Base-by-base conservation (phyloP, 352 stramenopile species). In the Phytophthora pini region DNA sequence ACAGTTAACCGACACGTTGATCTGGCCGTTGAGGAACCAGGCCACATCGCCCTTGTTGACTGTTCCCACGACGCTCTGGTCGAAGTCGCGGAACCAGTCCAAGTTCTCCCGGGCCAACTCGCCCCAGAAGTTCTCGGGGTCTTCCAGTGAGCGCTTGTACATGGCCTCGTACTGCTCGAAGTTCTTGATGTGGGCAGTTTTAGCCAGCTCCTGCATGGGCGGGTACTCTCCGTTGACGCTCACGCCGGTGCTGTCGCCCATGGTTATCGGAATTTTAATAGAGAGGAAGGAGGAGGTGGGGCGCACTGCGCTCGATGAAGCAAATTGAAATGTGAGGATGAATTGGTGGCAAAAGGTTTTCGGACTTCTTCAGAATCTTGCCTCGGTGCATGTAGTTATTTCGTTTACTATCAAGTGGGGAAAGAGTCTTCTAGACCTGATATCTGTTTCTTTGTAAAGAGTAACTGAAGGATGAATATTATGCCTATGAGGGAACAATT, bases 1-100 rank as follows among this genome's bases (percentile, higher is more conserved):
- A 57, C 94, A 98, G 70, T 98, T 98, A 71, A 92, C 86, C 61
- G 77, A 95, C 36, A 98, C 82, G 63, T 99, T 99, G 17, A 98
- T 68, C 66, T 98, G 96, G 47, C 95, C 97, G 56, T 96, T 96
- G 12, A 89, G 73, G 83, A 99, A 99, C 97, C 96, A 77, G 26
- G 92, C 79, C 27, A 99, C 84, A 73, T 98, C 92, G 53, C 95
- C 94, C 17, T 98, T 87, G 57, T 79, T 65, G 32, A 99, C 92
- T 40, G 69, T 79, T 17, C 96, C 97, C 39, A 87, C 84, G n/a
- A 89, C 68, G 29, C 84, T 90, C 52, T 89, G 67, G 72, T 97
- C 86, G 57, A 98, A 99, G 55, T 97, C 60, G 90, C 82, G 80
- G 75, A 98, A 98, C 97, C 97, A 99, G 36, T 90, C 73, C 17